These are phyloP conservation scores for Chionographis japonica DNA, from an alignment of 106 monocot species.

Conservation along the genomic window DNA sequence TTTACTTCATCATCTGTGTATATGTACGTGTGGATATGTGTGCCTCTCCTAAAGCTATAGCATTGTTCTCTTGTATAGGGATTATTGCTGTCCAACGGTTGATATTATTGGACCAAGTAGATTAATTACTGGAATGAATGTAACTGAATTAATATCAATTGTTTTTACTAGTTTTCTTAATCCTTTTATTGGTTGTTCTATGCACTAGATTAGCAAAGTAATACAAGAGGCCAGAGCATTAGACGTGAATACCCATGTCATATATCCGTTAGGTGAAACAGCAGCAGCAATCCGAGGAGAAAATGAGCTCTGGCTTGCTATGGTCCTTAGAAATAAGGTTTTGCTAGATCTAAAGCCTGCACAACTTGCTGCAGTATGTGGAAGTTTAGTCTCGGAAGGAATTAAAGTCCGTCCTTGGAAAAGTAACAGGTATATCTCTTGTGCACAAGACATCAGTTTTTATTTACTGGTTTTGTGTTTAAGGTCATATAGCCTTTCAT, in stretches of 20 bases:
- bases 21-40: too few relatives aligned
- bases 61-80: too few relatives aligned
- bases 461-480: too few relatives aligned
- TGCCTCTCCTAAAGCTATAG: too few relatives aligned
- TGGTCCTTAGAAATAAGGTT: slow-evolving; percentile 87
- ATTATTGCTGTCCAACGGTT: too few relatives aligned
- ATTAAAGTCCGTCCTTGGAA: slow-evolving; percentile 94
- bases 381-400: slow-evolving; percentile 95
- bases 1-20: too few relatives aligned
- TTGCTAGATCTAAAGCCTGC: slow-evolving; percentile 78
- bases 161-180: background rate
- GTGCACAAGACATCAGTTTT: background rate
- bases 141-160: background rate
- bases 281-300: slow-evolving; percentile 89
- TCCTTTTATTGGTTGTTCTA: background rate
- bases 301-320: slow-evolving; percentile 97
- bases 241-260: slow-evolving; percentile 70
- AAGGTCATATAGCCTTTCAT: too few relatives aligned
- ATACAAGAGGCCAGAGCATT: slow-evolving; percentile 87
- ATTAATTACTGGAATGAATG: too few relatives aligned
- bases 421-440: slow-evolving; percentile 45
- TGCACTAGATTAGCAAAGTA: slow-evolving; percentile 78
- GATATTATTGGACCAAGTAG: too few relatives aligned
- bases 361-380: slow-evolving; percentile 88
- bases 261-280: slow-evolving; percentile 93